phyloP scores from a whole-genome alignment of 2,329 filamentous ascomycete species.

The Madurella fahalii region DNA sequence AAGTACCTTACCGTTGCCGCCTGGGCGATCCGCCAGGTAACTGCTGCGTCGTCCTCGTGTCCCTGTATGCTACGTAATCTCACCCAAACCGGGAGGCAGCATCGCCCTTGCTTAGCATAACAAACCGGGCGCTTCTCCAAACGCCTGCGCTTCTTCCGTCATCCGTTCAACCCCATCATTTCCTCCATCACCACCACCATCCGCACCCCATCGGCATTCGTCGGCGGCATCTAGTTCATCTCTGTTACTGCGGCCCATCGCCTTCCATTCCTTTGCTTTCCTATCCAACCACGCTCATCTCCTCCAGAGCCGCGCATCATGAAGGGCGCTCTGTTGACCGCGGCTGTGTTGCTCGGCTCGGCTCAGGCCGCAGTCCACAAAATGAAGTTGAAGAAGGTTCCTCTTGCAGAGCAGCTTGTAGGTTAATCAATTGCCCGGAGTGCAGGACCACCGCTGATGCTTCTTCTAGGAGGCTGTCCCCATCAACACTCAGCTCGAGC shows the following conservation, averaged over 20 bases:
- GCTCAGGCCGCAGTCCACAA: slow-evolving; percentile 86
- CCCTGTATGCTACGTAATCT: neutral
- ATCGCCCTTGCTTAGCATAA: neutral
- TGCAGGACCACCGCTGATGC: slow-evolving; percentile 11
- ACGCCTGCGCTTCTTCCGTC: neutral
- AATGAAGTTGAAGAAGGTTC: slow-evolving; percentile 96
- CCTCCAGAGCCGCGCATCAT: slow-evolving; percentile 51
- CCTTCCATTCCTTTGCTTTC: slow-evolving; percentile 16
- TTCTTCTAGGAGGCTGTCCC: slow-evolving; percentile 64
- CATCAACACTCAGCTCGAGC: slow-evolving; percentile 75
- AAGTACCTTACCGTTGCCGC: no score
- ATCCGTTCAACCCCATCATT: neutral
- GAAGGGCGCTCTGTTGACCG: slow-evolving; percentile 80
- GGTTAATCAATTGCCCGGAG: slow-evolving; percentile 33
- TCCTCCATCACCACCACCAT: neutral
- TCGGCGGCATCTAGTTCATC: neutral
- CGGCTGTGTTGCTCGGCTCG: slow-evolving; percentile 75
- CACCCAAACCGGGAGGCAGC: neutral
- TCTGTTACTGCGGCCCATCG: neutral
- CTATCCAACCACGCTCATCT: slow-evolving; percentile 12
- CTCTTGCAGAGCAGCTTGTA: slow-evolving; percentile 88
- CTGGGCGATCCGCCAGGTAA: neutral
- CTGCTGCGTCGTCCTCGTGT: neutral
- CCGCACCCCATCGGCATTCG: slow-evolving; percentile 3
- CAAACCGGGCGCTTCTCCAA: neutral